These are phyloP conservation scores for Mortierella hygrophila DNA, from an alignment of 192 early-diverging fungal genomes.

Conservation along the genomic window DNA sequence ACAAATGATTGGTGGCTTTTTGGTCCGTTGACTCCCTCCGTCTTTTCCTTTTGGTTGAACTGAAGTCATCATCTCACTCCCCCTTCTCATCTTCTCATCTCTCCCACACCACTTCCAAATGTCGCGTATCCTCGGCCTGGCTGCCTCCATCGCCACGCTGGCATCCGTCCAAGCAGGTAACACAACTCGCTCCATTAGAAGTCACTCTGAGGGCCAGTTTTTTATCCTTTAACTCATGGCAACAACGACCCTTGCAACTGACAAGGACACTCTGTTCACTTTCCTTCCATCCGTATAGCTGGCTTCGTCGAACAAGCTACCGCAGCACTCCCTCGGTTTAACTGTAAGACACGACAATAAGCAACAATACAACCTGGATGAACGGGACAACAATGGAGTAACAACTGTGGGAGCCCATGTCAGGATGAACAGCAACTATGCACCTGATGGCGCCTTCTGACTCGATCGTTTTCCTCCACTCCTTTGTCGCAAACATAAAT, in stretches of 20 bases:
- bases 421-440: neutral
- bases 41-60: neutral
- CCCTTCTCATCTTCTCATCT: neutral
- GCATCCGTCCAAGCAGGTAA: constrained; percentile 26
- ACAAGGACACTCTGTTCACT: neutral
- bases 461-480: neutral
- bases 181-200: neutral
- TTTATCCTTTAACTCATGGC: neutral
- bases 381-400: neutral
- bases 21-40: neutral
- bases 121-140: constrained; percentile 27
- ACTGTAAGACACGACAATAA: constrained; percentile 13
- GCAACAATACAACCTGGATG: neutral
- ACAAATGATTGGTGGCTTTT: neutral
- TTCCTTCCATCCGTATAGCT: constrained; percentile 7
- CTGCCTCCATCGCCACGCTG: constrained; percentile 23
- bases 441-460: no score
- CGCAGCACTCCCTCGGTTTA: constrained; percentile 10
- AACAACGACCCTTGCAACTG: neutral
- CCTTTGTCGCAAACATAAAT: neutral
- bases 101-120: constrained; percentile 5
- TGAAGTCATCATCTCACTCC: neutral
- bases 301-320: neutral
- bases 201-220: neutral
- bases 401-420: neutral